Conservation (phyloP, 1,139 yeast genomes). For the Hyphopichia pseudoburtonii region DNA sequence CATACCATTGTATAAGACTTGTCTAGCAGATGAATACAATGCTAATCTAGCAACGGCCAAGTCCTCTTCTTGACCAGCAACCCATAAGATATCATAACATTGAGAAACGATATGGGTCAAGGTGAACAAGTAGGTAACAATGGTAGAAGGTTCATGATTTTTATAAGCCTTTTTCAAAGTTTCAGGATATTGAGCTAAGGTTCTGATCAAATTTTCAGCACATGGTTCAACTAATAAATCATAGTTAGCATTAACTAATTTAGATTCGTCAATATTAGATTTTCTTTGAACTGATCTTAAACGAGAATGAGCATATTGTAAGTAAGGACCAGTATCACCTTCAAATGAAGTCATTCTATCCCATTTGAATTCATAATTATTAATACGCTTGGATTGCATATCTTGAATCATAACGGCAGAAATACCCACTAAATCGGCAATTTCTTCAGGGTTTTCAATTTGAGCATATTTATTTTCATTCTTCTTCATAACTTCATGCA, state of each 20-base stretch:
- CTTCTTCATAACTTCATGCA: slow-evolving; percentile 97
- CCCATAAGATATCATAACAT: slow-evolving; percentile 95
- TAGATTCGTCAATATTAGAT: slow-evolving; percentile 51
- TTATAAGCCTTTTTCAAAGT: slow-evolving; percentile 78
- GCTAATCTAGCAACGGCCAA: slow-evolving; percentile 93
- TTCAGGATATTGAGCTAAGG: slow-evolving; percentile 90
- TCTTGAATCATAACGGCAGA: slow-evolving; percentile 99
- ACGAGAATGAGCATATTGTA: slow-evolving; percentile 98
- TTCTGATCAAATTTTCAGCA: slow-evolving; percentile 72
- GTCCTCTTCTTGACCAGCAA: slow-evolving; percentile 90
- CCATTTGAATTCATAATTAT: slow-evolving; percentile 97
- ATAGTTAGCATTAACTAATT: slow-evolving; percentile 60
- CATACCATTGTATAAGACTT: slow-evolving; percentile 91
- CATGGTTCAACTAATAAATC: slow-evolving; percentile 74
- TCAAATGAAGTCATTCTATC: slow-evolving; percentile 97
- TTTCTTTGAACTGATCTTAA: slow-evolving; percentile 93
- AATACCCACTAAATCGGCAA: slow-evolving; percentile 94
- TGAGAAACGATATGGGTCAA: slow-evolving; percentile 93
- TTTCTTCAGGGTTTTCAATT: slow-evolving; percentile 90
- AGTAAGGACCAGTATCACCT: slow-evolving; percentile 99
- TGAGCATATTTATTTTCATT: slow-evolving; percentile 90
- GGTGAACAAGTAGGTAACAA: slow-evolving; percentile 90
- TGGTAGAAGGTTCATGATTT: slow-evolving; percentile 89
- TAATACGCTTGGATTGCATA: slow-evolving; percentile 96
- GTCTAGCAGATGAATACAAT: slow-evolving; percentile 86